phyloP scores from a whole-genome alignment of 2,329 filamentous ascomycete genomes.

The Teratosphaeria pseudoeucalypti region DNA sequence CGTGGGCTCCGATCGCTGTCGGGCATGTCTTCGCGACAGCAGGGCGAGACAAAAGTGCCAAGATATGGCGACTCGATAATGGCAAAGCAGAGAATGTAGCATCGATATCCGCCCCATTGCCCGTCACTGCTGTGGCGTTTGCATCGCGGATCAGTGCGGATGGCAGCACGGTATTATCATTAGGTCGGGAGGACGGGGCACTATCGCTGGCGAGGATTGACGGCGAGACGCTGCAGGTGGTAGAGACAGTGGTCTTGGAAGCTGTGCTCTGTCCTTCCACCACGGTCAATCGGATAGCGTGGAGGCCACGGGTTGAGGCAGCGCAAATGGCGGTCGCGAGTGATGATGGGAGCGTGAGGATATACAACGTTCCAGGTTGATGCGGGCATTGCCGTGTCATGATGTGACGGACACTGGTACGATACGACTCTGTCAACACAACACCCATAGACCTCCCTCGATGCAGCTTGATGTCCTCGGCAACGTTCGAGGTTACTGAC shows the following conservation, averaged over 20 bases:
- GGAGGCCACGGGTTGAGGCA: neutral
- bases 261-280: slow-evolving; percentile 2
- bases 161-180: slow-evolving; percentile 7
- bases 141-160: neutral
- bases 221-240: slow-evolving; percentile 4
- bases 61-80: slow-evolving; percentile 41
- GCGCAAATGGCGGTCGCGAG: slow-evolving; percentile 30
- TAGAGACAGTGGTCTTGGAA: neutral
- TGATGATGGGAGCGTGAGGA: slow-evolving; percentile 31
- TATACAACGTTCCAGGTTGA: slow-evolving; percentile 9
- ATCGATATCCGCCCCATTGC: slow-evolving; percentile 13
- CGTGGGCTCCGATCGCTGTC: slow-evolving; percentile 57
- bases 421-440: neutral
- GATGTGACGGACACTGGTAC: neutral
- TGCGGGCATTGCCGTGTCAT: neutral
- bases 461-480: neutral
- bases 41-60: slow-evolving; percentile 75
- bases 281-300: slow-evolving; percentile 4
- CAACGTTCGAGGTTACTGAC: neutral
- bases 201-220: slow-evolving; percentile 7
- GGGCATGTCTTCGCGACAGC: slow-evolving; percentile 66
- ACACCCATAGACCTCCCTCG: neutral
- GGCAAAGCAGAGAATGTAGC: slow-evolving; percentile 10
- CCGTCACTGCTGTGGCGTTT: slow-evolving; percentile 25
- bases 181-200: slow-evolving; percentile 17